A percentile compares a stretch with the other conserved stretches of the same genome.
Evolutionary conservation across 208 protist genomes (phyloP).

Genomic region (Crithidia acanthocephali): DNA sequence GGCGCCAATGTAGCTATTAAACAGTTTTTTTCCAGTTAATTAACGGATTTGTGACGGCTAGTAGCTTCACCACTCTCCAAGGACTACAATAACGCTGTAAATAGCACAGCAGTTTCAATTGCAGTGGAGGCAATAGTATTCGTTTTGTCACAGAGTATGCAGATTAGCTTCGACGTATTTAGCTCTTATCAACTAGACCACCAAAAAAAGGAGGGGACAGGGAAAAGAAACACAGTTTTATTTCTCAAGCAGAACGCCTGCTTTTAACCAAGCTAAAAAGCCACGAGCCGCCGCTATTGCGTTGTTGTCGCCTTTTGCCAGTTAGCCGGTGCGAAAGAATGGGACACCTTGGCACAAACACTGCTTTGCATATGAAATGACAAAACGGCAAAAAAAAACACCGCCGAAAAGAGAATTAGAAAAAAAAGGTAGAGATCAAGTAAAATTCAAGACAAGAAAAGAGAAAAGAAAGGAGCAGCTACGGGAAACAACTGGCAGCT

Average conservation of each 20-base stretch:
- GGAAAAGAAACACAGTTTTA: not conserved
- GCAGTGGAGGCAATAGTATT: not conserved
- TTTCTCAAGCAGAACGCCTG: too few relatives aligned
- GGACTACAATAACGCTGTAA: not conserved
- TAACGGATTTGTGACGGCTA: not conserved
- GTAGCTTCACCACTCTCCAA: not conserved
- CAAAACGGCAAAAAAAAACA: too few relatives aligned
- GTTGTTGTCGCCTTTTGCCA: too few relatives aligned
- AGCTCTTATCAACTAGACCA: not conserved
- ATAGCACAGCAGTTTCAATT: slow-evolving; percentile 8
- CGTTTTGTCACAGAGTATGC: not conserved
- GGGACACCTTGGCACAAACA: too few relatives aligned
- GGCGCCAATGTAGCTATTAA: not conserved
- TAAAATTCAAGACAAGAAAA: slow-evolving; percentile 12
- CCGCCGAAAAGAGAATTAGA: too few relatives aligned
- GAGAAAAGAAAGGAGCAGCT: not conserved
- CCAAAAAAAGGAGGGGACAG: not conserved
- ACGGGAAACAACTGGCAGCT: too few relatives aligned
- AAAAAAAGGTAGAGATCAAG: not conserved
- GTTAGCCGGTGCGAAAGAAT: too few relatives aligned
- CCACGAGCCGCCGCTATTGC: too few relatives aligned
- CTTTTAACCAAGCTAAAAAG: too few relatives aligned
- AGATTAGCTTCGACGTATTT: not conserved
- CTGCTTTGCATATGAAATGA: slow-evolving; percentile 4
- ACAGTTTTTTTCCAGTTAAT: not conserved